A percentile compares a stretch with the other conserved stretches of the same genome.
These are phyloP conservation scores for Plicaturopsis crispa DNA, from an alignment of 768 basidiomycete species.

Conservation along the genomic window DNA sequence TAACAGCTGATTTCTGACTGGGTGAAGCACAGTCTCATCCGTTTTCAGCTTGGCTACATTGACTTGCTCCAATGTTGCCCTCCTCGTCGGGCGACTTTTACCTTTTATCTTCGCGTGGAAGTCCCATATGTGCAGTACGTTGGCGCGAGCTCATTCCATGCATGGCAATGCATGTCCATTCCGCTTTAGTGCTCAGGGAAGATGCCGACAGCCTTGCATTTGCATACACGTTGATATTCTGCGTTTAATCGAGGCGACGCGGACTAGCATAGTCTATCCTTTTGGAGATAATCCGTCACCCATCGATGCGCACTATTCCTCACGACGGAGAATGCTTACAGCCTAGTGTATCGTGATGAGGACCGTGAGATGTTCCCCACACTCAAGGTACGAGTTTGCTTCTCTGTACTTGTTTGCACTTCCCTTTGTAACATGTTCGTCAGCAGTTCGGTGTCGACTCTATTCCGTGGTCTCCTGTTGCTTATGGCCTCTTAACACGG, in stretches of 20 bases:
- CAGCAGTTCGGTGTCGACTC: conserved; percentile 45
- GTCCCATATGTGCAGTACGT: conserved; percentile 59
- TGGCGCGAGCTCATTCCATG: conserved; percentile 49
- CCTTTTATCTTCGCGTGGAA: conserved; percentile 40
- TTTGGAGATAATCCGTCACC: conserved; percentile 42
- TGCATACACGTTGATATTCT: too few species aligned
- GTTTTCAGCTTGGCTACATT: conserved; percentile 70
- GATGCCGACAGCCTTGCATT: too few species aligned
- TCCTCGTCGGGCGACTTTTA: conserved; percentile 11
- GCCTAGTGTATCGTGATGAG: conserved; percentile 55
- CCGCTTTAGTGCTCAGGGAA: too few species aligned
- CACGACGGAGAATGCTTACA: conserved; percentile 65
- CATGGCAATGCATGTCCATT: conserved; percentile 42
- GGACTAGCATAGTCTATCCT: too few species aligned
- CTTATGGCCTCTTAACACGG: conserved; percentile 40
- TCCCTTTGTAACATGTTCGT: too few species aligned
- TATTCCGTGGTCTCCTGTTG: conserved; percentile 58
- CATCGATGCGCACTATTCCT: conserved; percentile 56
- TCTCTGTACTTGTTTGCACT: too few species aligned
- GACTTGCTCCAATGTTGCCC: conserved; percentile 62
- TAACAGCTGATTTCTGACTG: conserved; percentile 64
- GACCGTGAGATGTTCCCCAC: conserved; percentile 60
- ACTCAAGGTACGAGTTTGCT: conserved; percentile 28
- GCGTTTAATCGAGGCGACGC: conserved; percentile 41
- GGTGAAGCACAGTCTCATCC: conserved; percentile 51